These are phyloP conservation scores for Alternaria arborescens DNA, from an alignment of 2,329 filamentous ascomycete genomes.

Conservation along the genomic window DNA sequence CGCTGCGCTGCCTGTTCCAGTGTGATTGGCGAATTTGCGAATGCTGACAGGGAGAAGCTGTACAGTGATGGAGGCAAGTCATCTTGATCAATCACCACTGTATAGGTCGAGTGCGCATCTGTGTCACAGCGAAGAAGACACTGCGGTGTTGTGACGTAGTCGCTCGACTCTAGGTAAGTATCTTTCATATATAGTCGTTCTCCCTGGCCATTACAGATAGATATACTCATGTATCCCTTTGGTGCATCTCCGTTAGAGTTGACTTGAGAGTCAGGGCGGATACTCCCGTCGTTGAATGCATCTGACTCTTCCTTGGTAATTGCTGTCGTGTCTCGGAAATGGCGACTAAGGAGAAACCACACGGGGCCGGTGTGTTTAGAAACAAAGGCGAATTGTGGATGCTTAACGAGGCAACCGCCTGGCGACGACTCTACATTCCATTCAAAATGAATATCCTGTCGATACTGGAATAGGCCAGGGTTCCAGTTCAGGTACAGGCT, in stretches of 20 bases:
- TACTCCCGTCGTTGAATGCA: conserved; percentile 42
- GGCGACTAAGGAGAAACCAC: conserved; percentile 87
- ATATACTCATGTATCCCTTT: conserved; percentile 84
- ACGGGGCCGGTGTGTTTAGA: conserved; percentile 67
- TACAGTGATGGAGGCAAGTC: conserved; percentile 76
- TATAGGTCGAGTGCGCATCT: conserved; percentile 61
- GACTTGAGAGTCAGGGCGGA: conserved; percentile 31
- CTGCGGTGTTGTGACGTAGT: conserved; percentile 94
- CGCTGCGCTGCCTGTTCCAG: conserved; percentile 69
- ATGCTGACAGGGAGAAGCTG: conserved; percentile 86
- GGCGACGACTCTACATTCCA: conserved; percentile 75
- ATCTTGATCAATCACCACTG: conserved; percentile 79
- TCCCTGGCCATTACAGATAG: conserved; percentile 77
- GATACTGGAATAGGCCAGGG: conserved; percentile 78
- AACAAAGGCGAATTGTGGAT: conserved; percentile 67
- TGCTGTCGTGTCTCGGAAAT: conserved; percentile 71
- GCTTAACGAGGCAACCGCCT: conserved; percentile 75
- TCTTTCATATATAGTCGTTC: conserved; percentile 78
- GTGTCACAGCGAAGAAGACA: conserved; percentile 80
- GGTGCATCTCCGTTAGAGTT: conserved; percentile 49
- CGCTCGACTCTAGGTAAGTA: conserved; percentile 74
- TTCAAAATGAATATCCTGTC: conserved; percentile 88
- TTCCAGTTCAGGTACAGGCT: conserved; percentile 99
- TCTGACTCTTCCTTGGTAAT: conserved; percentile 50
- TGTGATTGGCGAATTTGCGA: conserved; percentile 71